These are phyloP conservation scores for Aureobasidium sp. DNA, from an alignment of 2,329 filamentous ascomycete genomes.

Conservation along the genomic window DNA sequence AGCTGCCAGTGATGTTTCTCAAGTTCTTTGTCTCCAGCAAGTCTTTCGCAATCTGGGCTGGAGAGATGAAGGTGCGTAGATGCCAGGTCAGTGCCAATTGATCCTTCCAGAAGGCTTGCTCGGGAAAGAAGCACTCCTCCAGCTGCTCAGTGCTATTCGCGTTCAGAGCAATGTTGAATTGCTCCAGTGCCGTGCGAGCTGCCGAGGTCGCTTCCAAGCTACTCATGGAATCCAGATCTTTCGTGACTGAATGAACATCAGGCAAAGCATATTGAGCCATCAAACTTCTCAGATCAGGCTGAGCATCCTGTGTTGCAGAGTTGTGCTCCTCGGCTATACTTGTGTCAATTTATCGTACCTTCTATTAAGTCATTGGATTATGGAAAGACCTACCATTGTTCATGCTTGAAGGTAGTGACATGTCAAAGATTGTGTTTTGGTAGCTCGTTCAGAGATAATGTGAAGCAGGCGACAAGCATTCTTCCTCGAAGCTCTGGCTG, in stretches of 20 bases:
- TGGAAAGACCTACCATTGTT: neutral
- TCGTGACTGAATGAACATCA: neutral
- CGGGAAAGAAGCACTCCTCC: neutral
- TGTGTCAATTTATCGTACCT: neutral
- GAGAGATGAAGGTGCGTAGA: neutral
- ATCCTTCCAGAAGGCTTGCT: slow-evolving; percentile 1
- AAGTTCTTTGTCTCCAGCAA: neutral
- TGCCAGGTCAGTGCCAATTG: neutral
- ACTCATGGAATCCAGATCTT: neutral
- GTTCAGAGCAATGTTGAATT: neutral
- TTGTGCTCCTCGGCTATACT: neutral
- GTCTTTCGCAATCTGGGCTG: neutral
- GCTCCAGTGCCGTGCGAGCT: neutral
- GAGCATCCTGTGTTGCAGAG: neutral
- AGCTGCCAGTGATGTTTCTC: neutral
- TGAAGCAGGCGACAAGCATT: neutral
- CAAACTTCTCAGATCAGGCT: neutral
- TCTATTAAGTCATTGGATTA: neutral
- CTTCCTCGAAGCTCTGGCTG: neutral
- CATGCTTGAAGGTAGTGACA: neutral
- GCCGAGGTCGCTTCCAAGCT: neutral
- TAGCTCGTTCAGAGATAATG: too few species aligned
- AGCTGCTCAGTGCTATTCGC: neutral
- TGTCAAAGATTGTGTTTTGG: neutral
- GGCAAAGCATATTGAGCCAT: neutral